A percentile compares a stretch with the other conserved stretches of the same genome.
Conservation (phyloP, 1,139 yeast species). For the Kluyveromyces sp. region DNA sequence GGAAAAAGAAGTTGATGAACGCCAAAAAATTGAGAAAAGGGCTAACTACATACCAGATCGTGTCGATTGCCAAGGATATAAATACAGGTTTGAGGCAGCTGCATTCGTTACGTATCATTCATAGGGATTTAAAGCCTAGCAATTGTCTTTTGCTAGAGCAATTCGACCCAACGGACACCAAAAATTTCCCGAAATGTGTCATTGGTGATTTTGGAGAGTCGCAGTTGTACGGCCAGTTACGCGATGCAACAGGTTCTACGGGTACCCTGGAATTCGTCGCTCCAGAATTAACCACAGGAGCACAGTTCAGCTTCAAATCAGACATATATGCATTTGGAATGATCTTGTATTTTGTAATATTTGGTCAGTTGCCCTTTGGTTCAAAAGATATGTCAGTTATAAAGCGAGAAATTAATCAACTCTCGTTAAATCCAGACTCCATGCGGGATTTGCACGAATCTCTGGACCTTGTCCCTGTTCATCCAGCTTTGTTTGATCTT, state of each 20-base stretch:
- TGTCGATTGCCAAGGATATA: slow-evolving; percentile 59
- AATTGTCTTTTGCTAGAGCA: slow-evolving; percentile 58
- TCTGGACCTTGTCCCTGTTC: slow-evolving; percentile 28
- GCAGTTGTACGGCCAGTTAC: slow-evolving; percentile 52
- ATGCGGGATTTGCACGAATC: slow-evolving; percentile 16
- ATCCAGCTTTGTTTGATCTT: slow-evolving; percentile 35
- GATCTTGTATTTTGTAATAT: slow-evolving; percentile 66
- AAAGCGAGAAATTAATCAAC: slow-evolving; percentile 34
- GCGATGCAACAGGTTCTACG: slow-evolving; percentile 65
- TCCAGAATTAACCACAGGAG: slow-evolving; percentile 48
- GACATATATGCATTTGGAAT: slow-evolving; percentile 81
- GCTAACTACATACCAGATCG: slow-evolving; percentile 43
- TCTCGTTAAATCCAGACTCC: slow-evolving; percentile 22
- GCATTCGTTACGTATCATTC: slow-evolving; percentile 69
- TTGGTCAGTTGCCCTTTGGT: slow-evolving; percentile 62
- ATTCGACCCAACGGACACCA: slow-evolving; percentile 20
- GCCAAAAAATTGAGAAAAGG: slow-evolving; percentile 17
- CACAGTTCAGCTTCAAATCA: slow-evolving; percentile 54
- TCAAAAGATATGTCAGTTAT: slow-evolving; percentile 33
- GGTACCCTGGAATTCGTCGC: slow-evolving; percentile 86
- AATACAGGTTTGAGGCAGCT: slow-evolving; percentile 62
- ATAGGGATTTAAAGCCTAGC: slow-evolving; percentile 82
- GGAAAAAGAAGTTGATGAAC: slow-evolving; percentile 29
- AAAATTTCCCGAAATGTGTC: slow-evolving; percentile 51
- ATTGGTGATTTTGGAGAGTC: slow-evolving; percentile 92